These are phyloP conservation scores for Aspergillus pseudoterreus DNA, from an alignment of 2,329 filamentous ascomycete genomes.

Conservation along the genomic window DNA sequence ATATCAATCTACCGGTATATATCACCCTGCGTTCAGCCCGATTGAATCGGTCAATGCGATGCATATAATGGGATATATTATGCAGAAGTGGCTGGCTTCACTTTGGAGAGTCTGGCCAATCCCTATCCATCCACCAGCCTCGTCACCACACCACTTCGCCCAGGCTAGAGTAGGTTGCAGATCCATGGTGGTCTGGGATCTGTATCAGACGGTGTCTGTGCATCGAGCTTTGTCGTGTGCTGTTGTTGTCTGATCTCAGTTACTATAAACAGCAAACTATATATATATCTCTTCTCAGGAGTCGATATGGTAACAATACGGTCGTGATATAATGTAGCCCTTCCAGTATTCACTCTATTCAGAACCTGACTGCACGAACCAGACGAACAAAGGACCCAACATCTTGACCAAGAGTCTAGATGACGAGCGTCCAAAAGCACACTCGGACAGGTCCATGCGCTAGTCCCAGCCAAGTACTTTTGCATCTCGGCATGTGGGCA, in stretches of 20 bases:
- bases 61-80: neutral
- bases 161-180: neutral
- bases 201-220: neutral
- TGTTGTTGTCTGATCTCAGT: neutral
- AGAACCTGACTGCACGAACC: neutral
- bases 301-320: no score
- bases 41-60: no score
- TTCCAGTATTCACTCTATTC: neutral
- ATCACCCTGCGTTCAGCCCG: no score
- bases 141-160: neutral
- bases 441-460: neutral
- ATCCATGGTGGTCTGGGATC: neutral
- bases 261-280: neutral
- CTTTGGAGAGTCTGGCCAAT: no score
- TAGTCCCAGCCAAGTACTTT: conserved; percentile 5
- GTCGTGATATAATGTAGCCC: no score
- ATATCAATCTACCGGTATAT: no score
- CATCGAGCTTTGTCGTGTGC: neutral
- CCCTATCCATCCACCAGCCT: neutral
- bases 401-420: neutral
- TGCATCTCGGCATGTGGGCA: conserved; percentile 8
- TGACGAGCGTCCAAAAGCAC: neutral
- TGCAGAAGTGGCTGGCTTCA: neutral
- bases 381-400: neutral
- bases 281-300: neutral